Base-by-base conservation (phyloP, 257 asterid genomes). In the Nemophila menziesii region DNA sequence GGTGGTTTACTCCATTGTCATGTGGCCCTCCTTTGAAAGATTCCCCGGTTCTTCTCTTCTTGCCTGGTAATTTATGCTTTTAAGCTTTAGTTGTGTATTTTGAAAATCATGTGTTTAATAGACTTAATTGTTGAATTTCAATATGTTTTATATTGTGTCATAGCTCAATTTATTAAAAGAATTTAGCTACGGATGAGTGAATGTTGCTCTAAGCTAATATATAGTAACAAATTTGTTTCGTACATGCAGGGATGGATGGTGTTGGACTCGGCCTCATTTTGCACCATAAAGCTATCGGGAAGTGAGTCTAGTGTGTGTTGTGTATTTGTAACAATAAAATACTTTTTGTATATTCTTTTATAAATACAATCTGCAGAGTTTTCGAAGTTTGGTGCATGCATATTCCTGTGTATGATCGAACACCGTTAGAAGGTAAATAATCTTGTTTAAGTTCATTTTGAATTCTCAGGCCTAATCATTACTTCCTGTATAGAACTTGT, bases 281-380 rank as follows among this genome's bases (percentile, higher is more conserved):
- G 71, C 83, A 78, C 16, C 80, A 78, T 68, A 70, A 68, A 61
- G 69, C 89, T 24, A 58, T 78, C 13, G 83, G 83, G 24, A 78
- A 68, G 71, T 57, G 43, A 57, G 63, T 39, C 21, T 48, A 18
- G 16, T 13, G 12, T 29, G 36, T 19, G 1, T 2, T 29, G 8
- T 13, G 12, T 29, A 2, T 5, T 20, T 22, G n/a, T 10, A 16
- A 27, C 4, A 46, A 14, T 14, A 38, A 37, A 23, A 49, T 3
- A 13, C 22, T 2, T 57, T 39, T 33, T 33, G 34, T 11, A 45
- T 22, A 10, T 46, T 59, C 34, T 33, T 39, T 37, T 68, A 58
- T 66, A n/a, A n/a, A n/a, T n/a, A n/a, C n/a, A n/a, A n/a, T n/a
- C n/a, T 39, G 17, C 56, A 57, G 63, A 45, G 78, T 74, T 33